phyloP scores from a whole-genome alignment of 495 filamentous ascomycete genomes.

The Aspergillus bertholletiae region DNA sequence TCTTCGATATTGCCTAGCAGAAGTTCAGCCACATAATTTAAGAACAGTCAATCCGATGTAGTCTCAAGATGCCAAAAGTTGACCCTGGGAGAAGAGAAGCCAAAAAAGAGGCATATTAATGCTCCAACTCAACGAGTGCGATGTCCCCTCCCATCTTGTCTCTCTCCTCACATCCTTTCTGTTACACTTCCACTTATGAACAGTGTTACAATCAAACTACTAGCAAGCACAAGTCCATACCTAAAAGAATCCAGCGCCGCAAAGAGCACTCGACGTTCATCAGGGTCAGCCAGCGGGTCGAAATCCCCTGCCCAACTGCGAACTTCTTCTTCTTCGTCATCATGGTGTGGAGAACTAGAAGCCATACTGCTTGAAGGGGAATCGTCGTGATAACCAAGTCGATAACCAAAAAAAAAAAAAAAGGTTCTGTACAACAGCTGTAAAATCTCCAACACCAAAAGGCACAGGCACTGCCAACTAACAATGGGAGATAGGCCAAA shows the following conservation, averaged over 20 bases:
- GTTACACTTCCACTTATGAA: neutral
- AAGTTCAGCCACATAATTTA: neutral
- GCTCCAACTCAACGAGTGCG: neutral
- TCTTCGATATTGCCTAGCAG: conserved; percentile 72
- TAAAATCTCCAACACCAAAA: neutral
- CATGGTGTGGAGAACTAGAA: conserved; percentile 8
- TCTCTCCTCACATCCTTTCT: neutral
- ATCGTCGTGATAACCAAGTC: neutral
- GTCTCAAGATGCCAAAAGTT: neutral
- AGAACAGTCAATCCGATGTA: neutral
- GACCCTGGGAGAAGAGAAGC: neutral
- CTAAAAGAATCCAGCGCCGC: conserved; percentile 79
- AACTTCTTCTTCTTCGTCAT: conserved; percentile 27
- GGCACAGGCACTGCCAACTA: neutral
- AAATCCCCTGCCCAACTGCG: conserved; percentile 55
- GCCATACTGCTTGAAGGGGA: conserved; percentile 13
- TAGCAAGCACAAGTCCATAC: conserved; percentile 49
- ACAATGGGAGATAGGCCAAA: neutral
- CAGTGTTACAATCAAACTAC: neutral
- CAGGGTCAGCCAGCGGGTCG: conserved; percentile 62
- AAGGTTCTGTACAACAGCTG: too few species aligned
- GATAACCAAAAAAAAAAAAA: neutral
- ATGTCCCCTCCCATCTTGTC: neutral
- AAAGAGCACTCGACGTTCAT: conserved; percentile 73
- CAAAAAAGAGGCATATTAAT: neutral